phyloP scores from a whole-genome alignment of 2,329 filamentous ascomycete species.

The Ophiostoma pallidulum region DNA sequence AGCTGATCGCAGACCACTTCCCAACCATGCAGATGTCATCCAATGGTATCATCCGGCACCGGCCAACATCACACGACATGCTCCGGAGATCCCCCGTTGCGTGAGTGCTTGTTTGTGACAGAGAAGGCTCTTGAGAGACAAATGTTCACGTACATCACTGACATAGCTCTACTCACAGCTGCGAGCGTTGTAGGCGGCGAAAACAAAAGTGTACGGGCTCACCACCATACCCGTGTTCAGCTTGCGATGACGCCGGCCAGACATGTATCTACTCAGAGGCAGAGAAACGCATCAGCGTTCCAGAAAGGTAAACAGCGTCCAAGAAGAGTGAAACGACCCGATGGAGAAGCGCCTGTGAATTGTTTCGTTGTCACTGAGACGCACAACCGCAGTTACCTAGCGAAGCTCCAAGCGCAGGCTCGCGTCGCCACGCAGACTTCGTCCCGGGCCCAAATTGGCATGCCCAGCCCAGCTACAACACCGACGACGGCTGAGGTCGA shows the following conservation, averaged over 20 bases:
- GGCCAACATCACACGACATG: background rate
- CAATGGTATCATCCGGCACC: background rate
- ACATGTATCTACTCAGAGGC: slow-evolving; percentile 1
- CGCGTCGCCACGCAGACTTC: background rate
- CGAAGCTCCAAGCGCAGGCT: slow-evolving; percentile 1
- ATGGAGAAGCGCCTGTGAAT: background rate
- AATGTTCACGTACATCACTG: background rate
- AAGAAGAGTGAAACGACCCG: no score
- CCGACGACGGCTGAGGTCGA: slow-evolving; percentile 8
- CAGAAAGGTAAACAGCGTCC: no score
- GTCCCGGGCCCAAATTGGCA: background rate
- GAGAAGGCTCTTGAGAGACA: no score
- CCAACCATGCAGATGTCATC: background rate
- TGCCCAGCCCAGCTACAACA: slow-evolving; percentile 13
- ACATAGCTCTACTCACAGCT: background rate
- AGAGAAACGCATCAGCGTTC: slow-evolving; percentile 4
- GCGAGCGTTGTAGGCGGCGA: slow-evolving; percentile 3
- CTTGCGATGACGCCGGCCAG: slow-evolving; percentile 2
- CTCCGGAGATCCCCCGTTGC: background rate
- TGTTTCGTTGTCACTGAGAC: background rate
- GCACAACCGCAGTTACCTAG: background rate
- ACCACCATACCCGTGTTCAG: slow-evolving; percentile 1
- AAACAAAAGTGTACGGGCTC: slow-evolving; percentile 4
- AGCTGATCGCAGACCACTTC: no score
- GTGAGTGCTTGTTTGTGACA: background rate